Conservation (phyloP, 176 grass and related monocot species). For the Rhynchospora tenuis region DNA sequence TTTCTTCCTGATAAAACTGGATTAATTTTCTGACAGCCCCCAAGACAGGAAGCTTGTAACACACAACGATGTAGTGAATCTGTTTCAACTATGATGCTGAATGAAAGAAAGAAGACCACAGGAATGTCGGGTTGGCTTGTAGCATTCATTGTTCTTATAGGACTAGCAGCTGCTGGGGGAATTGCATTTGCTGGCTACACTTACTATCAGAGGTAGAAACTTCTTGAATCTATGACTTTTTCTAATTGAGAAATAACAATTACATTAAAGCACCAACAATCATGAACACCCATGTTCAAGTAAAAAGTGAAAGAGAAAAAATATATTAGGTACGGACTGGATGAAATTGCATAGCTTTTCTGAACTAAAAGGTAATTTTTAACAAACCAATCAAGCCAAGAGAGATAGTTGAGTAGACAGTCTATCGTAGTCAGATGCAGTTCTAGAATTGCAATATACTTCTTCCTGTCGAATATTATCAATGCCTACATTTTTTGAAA, state of each 20-base stretch:
- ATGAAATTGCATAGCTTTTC: neutral
- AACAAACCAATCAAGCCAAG: neutral
- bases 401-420: neutral
- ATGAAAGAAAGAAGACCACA: slow-evolving; percentile 28
- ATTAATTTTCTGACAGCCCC: slow-evolving; percentile 37
- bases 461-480: neutral
- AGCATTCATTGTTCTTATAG: slow-evolving; percentile 49
- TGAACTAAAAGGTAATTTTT: neutral
- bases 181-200: slow-evolving; percentile 53
- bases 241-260: neutral
- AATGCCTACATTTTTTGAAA: neutral
- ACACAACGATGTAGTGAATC: slow-evolving; percentile 43
- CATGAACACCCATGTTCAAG: neutral
- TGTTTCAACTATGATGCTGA: slow-evolving; percentile 22
- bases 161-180: slow-evolving; percentile 32
- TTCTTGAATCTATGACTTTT: neutral
- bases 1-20: slow-evolving; percentile 5
- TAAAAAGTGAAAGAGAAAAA: neutral
- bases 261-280: neutral
- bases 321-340: neutral
- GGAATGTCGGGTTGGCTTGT: slow-evolving; percentile 63
- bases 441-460: neutral
- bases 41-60: slow-evolving; percentile 63
- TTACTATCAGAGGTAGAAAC: slow-evolving; percentile 52
- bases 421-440: neutral